Base-by-base conservation (phyloP, 208 protist genomes). In the Trypanosoma platydactyli region DNA sequence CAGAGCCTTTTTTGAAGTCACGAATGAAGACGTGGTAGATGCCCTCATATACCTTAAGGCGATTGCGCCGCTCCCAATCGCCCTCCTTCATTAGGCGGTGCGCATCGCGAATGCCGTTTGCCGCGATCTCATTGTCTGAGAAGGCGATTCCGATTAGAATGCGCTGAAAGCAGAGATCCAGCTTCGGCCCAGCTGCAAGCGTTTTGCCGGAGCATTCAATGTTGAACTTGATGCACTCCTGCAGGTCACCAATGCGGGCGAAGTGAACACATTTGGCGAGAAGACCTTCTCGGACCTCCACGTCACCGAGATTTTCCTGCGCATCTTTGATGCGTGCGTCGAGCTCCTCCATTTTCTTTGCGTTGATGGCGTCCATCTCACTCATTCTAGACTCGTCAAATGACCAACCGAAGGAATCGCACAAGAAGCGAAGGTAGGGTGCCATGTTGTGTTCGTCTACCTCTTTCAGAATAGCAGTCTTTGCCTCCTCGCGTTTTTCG, bases 31-130 rank as follows among this genome's bases (percentile, higher is more conserved):
- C 83, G 54, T 94, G 69, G 81, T 98, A 98, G 42, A 97, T 72
- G 16, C 94, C 98, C 77, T 99, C 97, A 77, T 99, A 99, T 24
- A 99, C 98, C 83, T 99, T 99, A 25, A 99, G 92, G 33, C 98
- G 86, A 83, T 99, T 99, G 53, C 96, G 88, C 22, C 98, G 87
- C 79, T 99, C 98, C 98, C 98, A 99, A 76, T 99, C 98, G 50
- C 98, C 96, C 27, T 98, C 97, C 74, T 98, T 91, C 69, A 99
- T 97, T 20, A 99, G 87, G 16, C 98, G 79, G 58, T 89, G 73
- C 20, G 97, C 96, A 54, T 97, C 86, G 12, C 82, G 88, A 65
- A 99, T 94, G 56, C 92, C 93, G 51, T 89, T 86, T 12, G 81
- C 90, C 25, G 98, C 80, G 51, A 97, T 77, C 20, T 94, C 85